A percentile compares a stretch with the other conserved stretches of the same genome.
Evolutionary conservation across 73 alveolate species (phyloP).

Genomic region (Symbiodinium natans): DNA sequence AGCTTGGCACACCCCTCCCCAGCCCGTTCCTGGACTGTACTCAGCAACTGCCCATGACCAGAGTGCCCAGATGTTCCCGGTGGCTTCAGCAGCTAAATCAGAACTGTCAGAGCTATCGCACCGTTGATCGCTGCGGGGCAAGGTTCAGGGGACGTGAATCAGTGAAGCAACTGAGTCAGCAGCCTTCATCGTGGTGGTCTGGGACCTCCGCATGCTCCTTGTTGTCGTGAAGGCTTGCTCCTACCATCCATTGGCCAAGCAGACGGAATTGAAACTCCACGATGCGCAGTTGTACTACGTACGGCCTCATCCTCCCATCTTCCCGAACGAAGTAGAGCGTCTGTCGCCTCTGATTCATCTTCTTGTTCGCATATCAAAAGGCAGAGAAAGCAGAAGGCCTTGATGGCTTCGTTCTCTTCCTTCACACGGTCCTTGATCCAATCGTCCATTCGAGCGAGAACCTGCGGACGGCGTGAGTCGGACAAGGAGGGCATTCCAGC

Average conservation of each 20-base stretch:
- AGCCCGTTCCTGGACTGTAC: too few relatives aligned
- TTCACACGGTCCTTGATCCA: conserved; percentile 86
- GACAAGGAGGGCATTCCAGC: not conserved
- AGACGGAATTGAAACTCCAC: too few relatives aligned
- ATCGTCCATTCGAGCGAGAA: conserved; percentile 84
- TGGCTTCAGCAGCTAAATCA: too few relatives aligned
- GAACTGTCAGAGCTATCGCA: too few relatives aligned
- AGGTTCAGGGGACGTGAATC: too few relatives aligned
- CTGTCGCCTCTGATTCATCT: conserved; percentile 33
- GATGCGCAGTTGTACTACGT: too few relatives aligned
- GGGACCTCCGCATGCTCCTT: conserved; percentile 5
- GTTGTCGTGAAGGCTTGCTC: not conserved
- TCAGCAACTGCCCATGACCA: too few relatives aligned
- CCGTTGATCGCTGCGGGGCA: too few relatives aligned
- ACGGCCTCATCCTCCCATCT: conserved; percentile 76
- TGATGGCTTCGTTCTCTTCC: conserved; percentile 84
- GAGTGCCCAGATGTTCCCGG: too few relatives aligned
- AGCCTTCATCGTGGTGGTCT: not conserved
- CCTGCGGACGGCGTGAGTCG: not conserved
- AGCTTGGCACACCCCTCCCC: too few relatives aligned
- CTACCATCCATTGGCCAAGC: not conserved
- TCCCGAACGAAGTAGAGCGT: conserved; percentile 44
- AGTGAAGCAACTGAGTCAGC: too few relatives aligned
- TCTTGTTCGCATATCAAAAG: not conserved
- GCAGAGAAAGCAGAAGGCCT: not conserved